phyloP scores from a whole-genome alignment of 371 early-diverging fungal species.

The Mucor plumbeus region DNA sequence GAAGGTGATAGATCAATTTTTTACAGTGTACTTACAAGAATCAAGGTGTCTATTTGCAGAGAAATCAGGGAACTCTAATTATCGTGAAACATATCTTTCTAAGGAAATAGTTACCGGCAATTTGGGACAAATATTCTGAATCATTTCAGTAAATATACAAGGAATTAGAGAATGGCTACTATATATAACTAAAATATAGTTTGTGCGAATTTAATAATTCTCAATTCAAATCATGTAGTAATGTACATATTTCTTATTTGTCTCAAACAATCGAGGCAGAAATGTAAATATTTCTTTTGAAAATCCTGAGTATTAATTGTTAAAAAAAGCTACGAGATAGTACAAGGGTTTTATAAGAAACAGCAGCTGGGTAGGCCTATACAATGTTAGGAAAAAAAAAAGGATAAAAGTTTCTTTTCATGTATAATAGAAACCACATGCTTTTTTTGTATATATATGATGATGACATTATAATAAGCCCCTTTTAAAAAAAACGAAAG shows the following conservation, averaged over 20 bases:
- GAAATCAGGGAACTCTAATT: not conserved
- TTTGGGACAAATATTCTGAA: not conserved
- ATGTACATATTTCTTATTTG: too few species aligned
- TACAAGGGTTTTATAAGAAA: not conserved
- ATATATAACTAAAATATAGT: not conserved
- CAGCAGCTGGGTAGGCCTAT: not conserved
- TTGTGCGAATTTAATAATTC: not conserved
- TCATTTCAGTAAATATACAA: not conserved
- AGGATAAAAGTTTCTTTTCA: not conserved
- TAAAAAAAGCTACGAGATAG: not conserved
- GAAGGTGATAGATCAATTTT: constrained; percentile 2
- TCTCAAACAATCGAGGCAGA: too few species aligned
- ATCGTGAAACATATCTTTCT: not conserved
- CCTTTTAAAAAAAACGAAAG: not conserved
- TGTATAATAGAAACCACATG: too few species aligned
- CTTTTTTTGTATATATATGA: not conserved
- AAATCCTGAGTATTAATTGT: too few species aligned
- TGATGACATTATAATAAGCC: not conserved
- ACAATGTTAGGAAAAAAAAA: not conserved
- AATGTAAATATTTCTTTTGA: too few species aligned
- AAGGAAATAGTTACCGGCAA: not conserved
- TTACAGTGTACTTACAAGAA: not conserved
- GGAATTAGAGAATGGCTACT: not conserved
- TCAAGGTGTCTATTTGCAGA: not conserved
- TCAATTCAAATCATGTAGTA: not conserved